phyloP scores from a whole-genome alignment of 2,329 filamentous ascomycete genomes.

The Colletotrichum tropicale region DNA sequence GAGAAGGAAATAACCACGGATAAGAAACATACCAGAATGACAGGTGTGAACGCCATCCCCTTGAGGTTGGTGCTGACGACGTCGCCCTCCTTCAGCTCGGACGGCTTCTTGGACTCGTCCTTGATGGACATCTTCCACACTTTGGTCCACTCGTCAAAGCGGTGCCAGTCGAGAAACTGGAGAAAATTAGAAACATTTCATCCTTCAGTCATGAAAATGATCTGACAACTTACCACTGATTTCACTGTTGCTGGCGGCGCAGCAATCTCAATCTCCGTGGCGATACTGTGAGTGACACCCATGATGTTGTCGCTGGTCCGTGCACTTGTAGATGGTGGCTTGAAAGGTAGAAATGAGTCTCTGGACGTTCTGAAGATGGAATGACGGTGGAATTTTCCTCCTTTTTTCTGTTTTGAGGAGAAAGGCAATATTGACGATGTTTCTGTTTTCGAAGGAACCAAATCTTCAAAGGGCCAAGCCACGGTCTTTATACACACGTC shows the following conservation, averaged over 20 bases:
- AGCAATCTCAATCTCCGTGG: not conserved
- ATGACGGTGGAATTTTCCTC: not conserved
- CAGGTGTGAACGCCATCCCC: not conserved
- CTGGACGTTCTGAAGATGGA: not conserved
- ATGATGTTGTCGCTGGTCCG: not conserved
- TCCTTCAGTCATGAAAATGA: no score
- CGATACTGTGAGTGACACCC: not conserved
- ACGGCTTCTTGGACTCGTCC: not conserved
- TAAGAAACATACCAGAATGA: not conserved
- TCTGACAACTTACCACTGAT: not conserved
- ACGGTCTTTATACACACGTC: not conserved
- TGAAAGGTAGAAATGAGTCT: accelerated
- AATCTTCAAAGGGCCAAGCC: not conserved
- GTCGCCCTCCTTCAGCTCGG: not conserved
- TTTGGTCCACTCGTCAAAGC: not conserved
- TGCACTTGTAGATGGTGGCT: not conserved
- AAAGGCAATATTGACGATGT: accelerated
- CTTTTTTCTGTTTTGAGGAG: not conserved
- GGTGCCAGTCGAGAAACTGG: not conserved
- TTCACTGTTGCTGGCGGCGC: not conserved
- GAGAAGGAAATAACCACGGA: no score
- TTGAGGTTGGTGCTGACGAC: not conserved
- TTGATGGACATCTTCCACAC: not conserved
- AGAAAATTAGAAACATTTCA: accelerated
- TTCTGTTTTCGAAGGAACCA: not conserved